Evolutionary conservation across 176 grass and related monocot genomes (phyloP), one percentile per base, ranked within the genome.

Genomic region (Secale cereale): DNA sequence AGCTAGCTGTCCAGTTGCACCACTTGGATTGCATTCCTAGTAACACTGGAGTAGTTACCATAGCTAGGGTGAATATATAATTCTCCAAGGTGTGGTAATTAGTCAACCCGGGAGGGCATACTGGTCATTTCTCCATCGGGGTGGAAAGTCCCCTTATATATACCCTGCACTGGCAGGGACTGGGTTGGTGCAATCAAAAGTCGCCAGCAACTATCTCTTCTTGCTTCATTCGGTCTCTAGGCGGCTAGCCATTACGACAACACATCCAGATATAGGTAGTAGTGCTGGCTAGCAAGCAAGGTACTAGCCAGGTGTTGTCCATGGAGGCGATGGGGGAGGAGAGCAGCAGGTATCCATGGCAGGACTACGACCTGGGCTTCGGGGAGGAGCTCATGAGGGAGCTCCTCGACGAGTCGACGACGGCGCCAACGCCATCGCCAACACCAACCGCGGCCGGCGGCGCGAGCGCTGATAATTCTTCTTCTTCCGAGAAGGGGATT

Each of bases 311-410:
- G 26, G 73, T 16, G 32, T 16, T 16, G 28, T 9, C 27, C 74
- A 91, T 88, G 86, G 82, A 85, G 50, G 85, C 82, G 41, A 82
- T 88, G 46, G 32, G 74, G 28, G 78, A 83, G 16, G 88, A 93
- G 66, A 36, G 67, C 41, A 36, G 67, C 31, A 59, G 37, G n/a
- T 88, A 87, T 32, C 40, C 41, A 14, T 94, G 92, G 83, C 86
- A 81, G 14, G 63, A 91, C 52, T 57, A 57, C 20, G 40, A 39
- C 59, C 59, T 71, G 1, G 36, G 65, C 22, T 82, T 85, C 29
- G 92, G 74, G 13, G 81, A 85, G 35, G 94, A 92, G 66, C 85
- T 94, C 60, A 80, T 94, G 54, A 91, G 84, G 54, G 91, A 94
- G 78, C 87, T 90, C 35, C 79, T 90, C 31, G 86, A 76, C 31